Percentiles rank a stretch among this genome's conserved stretches.
phyloP scores from a whole-genome alignment of 805 yeast genomes.

The Brettanomyces sp. region DNA sequence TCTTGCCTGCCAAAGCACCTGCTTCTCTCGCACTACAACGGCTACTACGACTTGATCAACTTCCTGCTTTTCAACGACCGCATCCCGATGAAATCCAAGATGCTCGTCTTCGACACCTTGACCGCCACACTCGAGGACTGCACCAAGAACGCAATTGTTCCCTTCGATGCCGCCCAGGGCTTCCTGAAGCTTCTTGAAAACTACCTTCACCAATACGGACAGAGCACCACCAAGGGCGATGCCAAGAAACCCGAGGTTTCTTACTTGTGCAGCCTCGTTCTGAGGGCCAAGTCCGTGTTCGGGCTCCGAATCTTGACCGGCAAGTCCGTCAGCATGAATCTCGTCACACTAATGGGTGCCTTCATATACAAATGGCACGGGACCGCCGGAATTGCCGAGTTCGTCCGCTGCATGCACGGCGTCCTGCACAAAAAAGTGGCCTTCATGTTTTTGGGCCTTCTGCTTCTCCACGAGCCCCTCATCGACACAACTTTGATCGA shows the following conservation, averaged over 20 bases:
- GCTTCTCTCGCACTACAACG: not conserved
- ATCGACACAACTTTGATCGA: not conserved
- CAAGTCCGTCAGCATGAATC: not conserved
- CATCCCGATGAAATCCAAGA: not conserved
- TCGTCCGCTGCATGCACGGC: not conserved
- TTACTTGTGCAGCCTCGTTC: not conserved
- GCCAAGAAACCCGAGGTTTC: not conserved
- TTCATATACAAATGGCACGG: conserved; percentile 2
- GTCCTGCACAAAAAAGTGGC: not conserved
- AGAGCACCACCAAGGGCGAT: not conserved
- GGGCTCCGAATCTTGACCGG: not conserved
- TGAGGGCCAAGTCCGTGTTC: conserved; percentile 1
- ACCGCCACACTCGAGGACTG: not conserved
- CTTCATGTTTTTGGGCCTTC: not conserved
- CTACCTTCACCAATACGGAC: not conserved
- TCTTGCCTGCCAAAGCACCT: conserved; percentile 2
- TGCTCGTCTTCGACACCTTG: not conserved
- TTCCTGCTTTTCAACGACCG: not conserved
- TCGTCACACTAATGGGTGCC: not conserved
- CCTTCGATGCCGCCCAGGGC: conserved; percentile 1
- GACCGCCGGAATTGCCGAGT: not conserved
- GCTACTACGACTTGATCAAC: not conserved
- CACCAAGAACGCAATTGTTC: not conserved
- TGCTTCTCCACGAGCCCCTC: not conserved
- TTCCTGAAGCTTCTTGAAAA: not conserved